Base-by-base conservation (phyloP, 2,329 filamentous ascomycete species). In the Pseudogymnoascus sp. region DNA sequence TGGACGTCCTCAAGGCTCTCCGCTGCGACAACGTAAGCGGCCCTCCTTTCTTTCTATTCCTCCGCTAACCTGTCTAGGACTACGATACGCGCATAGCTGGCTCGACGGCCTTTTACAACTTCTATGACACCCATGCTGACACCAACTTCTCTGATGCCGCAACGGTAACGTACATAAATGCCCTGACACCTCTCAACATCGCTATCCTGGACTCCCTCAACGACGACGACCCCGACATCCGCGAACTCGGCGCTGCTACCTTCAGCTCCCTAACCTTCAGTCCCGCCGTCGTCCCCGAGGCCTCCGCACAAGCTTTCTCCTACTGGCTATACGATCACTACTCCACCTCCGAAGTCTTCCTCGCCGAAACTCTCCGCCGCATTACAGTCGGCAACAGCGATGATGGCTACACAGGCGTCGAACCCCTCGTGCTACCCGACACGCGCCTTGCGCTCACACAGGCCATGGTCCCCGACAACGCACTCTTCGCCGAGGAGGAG, bases 221-320 rank as follows among this genome's bases (percentile, higher is more conserved):
- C 70, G 94, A 97, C 71, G 93, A 97, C 71, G 93, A 97, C 71
- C 91, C 96, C 65, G 92, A 97, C 63, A 83, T 97, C 65, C 85
- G 93, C 48, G 82, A 87, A 35, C 73, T 83, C 0, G 88, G 87
- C 6, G 83, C 86, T 2, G n/a, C 12, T 6, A 55, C 48, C 27
- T 55, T 55, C 29, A 55, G 48, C 29, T 55, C 48, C n/a, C 27
- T 55, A 33, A 55, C 48, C 29, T 17, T 55, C 29, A 55, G 48
- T 29, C 48, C 48, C 15, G 64, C 68, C 0, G 79, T 83, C 1
- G 78, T 81, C 6, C 60, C 64, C 31, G 68, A 36, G 17, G 68
- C 63, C 27, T 65, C 66, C 3, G 74, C 82, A 38, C 77, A 80
- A 8, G 12, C 15, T 25, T 61, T 61, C 31, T 29, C 35, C n/a